Conservation (phyloP, 371 early-diverging fungal species). For the Lichtheimia ramosa region DNA sequence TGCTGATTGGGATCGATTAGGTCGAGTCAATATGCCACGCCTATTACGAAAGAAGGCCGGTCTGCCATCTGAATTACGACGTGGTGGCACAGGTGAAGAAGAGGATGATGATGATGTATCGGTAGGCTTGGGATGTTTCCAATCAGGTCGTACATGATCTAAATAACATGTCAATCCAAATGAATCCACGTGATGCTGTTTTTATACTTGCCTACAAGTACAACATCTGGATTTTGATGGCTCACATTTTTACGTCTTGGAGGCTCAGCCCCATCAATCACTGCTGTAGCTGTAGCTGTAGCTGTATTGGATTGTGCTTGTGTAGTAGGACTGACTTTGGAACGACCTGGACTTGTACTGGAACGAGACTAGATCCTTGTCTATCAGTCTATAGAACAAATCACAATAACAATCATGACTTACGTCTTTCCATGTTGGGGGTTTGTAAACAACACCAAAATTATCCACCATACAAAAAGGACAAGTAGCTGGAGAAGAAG, state of each 20-base stretch:
- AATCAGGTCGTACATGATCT: conserved; percentile 82
- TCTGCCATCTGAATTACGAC: conserved; percentile 1
- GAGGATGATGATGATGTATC: conserved; percentile 17
- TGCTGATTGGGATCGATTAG: conserved; percentile 40
- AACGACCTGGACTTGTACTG: not conserved
- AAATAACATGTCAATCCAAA: not conserved
- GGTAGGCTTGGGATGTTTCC: conserved; percentile 37
- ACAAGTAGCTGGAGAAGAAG: conserved; percentile 66
- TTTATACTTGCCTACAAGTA: conserved; percentile 66
- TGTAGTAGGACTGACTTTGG: not conserved
- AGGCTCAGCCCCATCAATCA: not conserved
- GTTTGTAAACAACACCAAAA: conserved; percentile 78
- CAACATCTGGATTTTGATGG: conserved; percentile 65
- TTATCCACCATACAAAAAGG: conserved; percentile 86
- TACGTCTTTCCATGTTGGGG: conserved; percentile 50
- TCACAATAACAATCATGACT: not conserved
- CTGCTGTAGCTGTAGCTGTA: too few species aligned
- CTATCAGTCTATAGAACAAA: too few species aligned
- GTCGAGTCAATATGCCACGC: conserved; percentile 25
- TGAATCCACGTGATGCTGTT: not conserved
- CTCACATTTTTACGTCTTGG: conserved; percentile 60
- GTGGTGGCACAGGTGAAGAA: conserved; percentile 2
- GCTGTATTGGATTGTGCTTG: conserved; percentile 34
- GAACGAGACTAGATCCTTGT: too few species aligned
- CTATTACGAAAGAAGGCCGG: conserved; percentile 20